Evolutionary conservation across 768 basidiomycete species (phyloP), one percentile per base, ranked within the genome.

Genomic region (Cyathus striatus): DNA sequence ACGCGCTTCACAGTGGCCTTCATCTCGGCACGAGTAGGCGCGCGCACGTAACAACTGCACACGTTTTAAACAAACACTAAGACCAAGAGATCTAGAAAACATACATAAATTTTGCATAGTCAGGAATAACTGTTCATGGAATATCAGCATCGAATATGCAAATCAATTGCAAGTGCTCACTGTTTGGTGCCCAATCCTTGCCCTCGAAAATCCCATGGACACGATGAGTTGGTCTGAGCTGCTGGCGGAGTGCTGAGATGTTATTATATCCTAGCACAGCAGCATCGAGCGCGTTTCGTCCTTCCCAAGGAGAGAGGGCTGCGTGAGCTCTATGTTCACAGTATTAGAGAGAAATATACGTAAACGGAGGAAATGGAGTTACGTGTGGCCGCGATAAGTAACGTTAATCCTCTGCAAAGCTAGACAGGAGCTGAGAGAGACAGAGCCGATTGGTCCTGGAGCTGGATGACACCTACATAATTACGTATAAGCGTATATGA

Each of bases 201-300:
- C 88, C 88, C 49, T 76, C 72, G 52, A 92, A 79, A 36, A 90
- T 75, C 0, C 89, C 88, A 53, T 94, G 90, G 3, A 90, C 76
- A 27, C 90, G 81, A 49, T 84, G 78, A 0, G 81, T 80, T 0
- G 91, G 87, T 41, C 75, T 72, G 13, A 90, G 70, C 52, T 93
- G 91, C 59, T 94, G 91, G 13, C 91, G 78, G 20, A 93, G 70
- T 5, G 81, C 79, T 0, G 86, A 81, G 21, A 93, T 80, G 41
- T 81, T 86, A 38, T 76, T 84, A 56, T 93, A 92, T 3, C 86
- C 84, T 3, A 90, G 70, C 4, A 91, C 84, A n/a, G 88, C 89
- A 1, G 91, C 91, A 55, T 94, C 90, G 10, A 91, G 62, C 1
- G 90, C 83, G 48, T 92, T 91, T 46, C 69, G 72, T 1, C 88